phyloP scores from a whole-genome alignment of 805 yeast species.

The Ogataea naganishii region DNA sequence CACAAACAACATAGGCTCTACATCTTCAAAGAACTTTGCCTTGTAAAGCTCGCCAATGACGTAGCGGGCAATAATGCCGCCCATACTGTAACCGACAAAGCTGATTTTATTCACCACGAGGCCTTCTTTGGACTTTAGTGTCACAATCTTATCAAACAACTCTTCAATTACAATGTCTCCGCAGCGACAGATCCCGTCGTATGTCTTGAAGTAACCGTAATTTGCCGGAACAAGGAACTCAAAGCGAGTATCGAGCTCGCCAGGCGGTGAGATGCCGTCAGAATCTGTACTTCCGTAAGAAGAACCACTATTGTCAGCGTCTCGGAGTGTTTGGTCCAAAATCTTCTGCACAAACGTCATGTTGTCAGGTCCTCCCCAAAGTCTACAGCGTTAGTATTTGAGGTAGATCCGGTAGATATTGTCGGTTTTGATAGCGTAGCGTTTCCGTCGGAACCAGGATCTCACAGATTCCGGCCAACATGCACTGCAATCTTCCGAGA shows the following conservation, averaged over 20 bases:
- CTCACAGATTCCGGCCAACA: too few relatives aligned
- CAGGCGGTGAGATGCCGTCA: too few relatives aligned
- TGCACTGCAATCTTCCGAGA: too few relatives aligned
- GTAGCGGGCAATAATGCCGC: conserved; percentile 79
- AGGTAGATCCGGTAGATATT: too few relatives aligned
- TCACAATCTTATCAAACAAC: conserved; percentile 36
- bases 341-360: conserved; percentile 37
- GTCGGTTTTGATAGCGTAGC: too few relatives aligned
- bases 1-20: conserved; percentile 55
- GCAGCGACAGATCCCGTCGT: conserved; percentile 74
- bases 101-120: conserved; percentile 46
- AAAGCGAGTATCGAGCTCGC: too few relatives aligned
- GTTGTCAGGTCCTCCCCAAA: conserved; percentile 64
- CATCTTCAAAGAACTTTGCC: conserved; percentile 40
- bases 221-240: conserved; percentile 44
- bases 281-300: too few relatives aligned
- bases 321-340: too few relatives aligned
- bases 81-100: conserved; percentile 80
- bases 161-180: conserved; percentile 68
- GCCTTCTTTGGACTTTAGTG: conserved; percentile 21
- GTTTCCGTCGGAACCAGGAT: too few relatives aligned
- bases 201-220: conserved; percentile 66
- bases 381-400: conserved; percentile 13
- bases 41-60: conserved; percentile 47
- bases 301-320: conserved; percentile 18